Conservation (phyloP, 2,329 filamentous ascomycete species). For the Arthrobotrys pseudoclavata region DNA sequence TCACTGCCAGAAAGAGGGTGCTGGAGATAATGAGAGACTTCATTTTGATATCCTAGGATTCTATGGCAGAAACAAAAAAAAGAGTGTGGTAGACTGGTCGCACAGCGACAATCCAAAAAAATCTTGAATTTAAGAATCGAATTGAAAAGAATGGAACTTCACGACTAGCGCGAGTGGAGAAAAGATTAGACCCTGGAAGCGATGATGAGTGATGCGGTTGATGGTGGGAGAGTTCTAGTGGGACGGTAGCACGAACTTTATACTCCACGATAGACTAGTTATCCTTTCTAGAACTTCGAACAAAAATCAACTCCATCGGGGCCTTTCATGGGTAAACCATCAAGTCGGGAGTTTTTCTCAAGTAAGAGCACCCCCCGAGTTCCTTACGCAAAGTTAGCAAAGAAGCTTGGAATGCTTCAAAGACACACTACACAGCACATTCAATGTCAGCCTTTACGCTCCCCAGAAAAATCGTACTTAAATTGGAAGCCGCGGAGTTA, state of each 20-base stretch:
- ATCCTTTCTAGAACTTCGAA: neutral
- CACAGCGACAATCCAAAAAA: slow-evolving; percentile 45
- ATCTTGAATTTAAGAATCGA: slow-evolving; percentile 12
- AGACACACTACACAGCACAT: neutral
- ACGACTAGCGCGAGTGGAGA: slow-evolving; percentile 44
- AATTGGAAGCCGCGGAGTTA: neutral
- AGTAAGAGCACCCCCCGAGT: neutral
- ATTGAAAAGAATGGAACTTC: slow-evolving; percentile 23
- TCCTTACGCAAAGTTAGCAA: neutral
- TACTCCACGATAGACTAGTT: neutral
- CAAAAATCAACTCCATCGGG: neutral
- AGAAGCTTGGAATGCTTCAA: slow-evolving; percentile 13
- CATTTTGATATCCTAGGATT: slow-evolving; percentile 26
- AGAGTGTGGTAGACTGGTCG: slow-evolving; percentile 26
- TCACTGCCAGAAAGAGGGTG: slow-evolving; percentile 16
- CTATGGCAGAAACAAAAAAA: neutral
- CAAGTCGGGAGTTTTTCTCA: slow-evolving; percentile 1
- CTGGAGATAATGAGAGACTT: slow-evolving; percentile 26
- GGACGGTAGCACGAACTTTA: neutral
- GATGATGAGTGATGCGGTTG: neutral
- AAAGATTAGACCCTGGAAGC: slow-evolving; percentile 4
- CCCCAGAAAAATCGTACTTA: neutral
- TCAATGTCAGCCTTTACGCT: neutral
- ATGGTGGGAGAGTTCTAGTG: neutral
- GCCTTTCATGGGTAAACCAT: neutral